Base-by-base conservation (phyloP, 176 grass and related monocot species). In the Stipa capillata region DNA sequence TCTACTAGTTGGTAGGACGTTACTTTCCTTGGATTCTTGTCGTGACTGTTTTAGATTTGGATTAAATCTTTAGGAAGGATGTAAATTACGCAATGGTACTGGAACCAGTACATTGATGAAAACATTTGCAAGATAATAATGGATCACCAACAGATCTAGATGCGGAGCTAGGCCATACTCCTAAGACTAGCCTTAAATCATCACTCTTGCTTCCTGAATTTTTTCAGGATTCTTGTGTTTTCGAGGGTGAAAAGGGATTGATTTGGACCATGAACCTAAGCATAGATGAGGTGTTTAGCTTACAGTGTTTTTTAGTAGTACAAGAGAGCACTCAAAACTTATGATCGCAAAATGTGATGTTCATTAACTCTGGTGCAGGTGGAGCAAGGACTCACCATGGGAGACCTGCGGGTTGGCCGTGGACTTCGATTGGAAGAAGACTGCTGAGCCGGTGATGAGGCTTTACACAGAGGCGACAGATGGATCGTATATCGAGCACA, bases 401-500 rank as follows among this genome's bases (percentile, higher is more conserved):
- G 85, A 87, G 50, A 83, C 65, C 6, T 82, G 78, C 12, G 33
- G 58, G 3, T 16, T 87, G 60, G 82, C 67, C 4, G 73, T 48
- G 2, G 90, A 98, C 65, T 89, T 89, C 61, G 81, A 91, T 17
- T 98, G 92, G 90, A 98, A 94, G 83, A 95, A 80, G 56, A 87
- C 74, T 0, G 88, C 92, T 0, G 92, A 87, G 45, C 92, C 92
- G 0, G 92, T 98, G 37, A 98, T 98, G 96, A 66, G 42, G 9
- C 85, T 62, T 1, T 98, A 94, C 84, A 94, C 56, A 0, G 92
- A 95, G 78, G 82, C 86, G 0, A 98, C 96, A 0, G 96, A 98
- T 50, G 96, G 96, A 18, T 94, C 92, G 1, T 76, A 13, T 8
- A 93, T 95, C 39, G 96, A 98, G 58, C 67, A 48, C 16, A 98